These are phyloP conservation scores for Termitomyces sp. DNA, from an alignment of 768 basidiomycete genomes.

Conservation along the genomic window DNA sequence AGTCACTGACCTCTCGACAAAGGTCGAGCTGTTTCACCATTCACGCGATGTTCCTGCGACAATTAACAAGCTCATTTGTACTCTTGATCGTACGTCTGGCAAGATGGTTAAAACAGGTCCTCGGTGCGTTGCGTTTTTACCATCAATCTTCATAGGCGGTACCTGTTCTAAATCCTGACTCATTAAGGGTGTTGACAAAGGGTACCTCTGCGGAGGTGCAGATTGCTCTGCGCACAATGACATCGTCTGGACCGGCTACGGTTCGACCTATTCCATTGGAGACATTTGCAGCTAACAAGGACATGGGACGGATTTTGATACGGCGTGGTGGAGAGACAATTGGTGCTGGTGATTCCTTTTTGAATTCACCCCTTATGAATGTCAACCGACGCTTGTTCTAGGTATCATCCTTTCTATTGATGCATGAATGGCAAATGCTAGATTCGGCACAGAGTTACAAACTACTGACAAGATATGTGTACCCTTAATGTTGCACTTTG, in stretches of 20 bases:
- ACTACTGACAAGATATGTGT: not conserved
- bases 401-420: conserved; percentile 1
- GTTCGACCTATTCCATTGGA: conserved; percentile 77
- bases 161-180: not conserved
- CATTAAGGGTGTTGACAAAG: conserved; percentile 68
- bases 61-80: conserved; percentile 72
- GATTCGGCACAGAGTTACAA: not conserved
- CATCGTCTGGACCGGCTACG: conserved; percentile 38
- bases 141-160: not conserved
- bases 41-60: conserved; percentile 89
- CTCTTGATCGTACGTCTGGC: conserved; percentile 74
- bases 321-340: conserved; percentile 91
- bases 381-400: not conserved
- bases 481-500: too few species aligned
- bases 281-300: conserved; percentile 82
- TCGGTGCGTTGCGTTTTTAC: conserved; percentile 43
- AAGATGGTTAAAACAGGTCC: conserved; percentile 72
- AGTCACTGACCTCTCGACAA: not conserved
- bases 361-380: not conserved
- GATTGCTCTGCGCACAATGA: conserved; percentile 60
- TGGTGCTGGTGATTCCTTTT: conserved; percentile 63
- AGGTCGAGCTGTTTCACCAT: conserved; percentile 95
- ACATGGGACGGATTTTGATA: conserved; percentile 91
- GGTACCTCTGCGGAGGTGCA: conserved; percentile 81
- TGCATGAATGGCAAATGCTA: not conserved